Percentiles rank a stretch among this genome's conserved stretches.
phyloP scores from a whole-genome alignment of 1,284 basidiomycete genomes.

The Macrocystidia cucumis region DNA sequence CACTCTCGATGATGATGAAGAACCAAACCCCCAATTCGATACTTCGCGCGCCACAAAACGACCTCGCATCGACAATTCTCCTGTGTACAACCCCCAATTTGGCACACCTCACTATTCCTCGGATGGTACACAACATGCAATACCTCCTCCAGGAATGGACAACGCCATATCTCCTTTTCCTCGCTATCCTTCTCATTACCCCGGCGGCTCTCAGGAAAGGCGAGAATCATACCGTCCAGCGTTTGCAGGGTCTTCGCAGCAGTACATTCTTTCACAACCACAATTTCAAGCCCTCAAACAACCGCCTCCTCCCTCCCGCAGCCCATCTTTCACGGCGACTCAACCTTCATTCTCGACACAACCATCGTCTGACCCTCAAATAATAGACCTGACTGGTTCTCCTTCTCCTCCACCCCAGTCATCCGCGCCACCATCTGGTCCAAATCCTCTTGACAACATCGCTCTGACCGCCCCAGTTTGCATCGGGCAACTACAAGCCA shows the following conservation, averaged over 20 bases:
- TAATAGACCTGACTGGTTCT: slow-evolving; percentile 73
- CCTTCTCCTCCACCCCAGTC: slow-evolving; percentile 57
- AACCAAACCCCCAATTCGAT: slow-evolving; percentile 18
- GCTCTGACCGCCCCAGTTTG: slow-evolving; percentile 78
- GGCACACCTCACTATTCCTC: slow-evolving; percentile 9
- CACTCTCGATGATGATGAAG: slow-evolving; percentile 51
- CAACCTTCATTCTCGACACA: slow-evolving; percentile 14
- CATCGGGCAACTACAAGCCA: slow-evolving; percentile 78
- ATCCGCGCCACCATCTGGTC: slow-evolving; percentile 15
- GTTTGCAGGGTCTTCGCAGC: slow-evolving; percentile 32
- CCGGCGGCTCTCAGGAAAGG: slow-evolving; percentile 7
- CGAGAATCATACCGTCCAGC: slow-evolving; percentile 34
- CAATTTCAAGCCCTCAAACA: slow-evolving; percentile 11
- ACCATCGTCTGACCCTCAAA: slow-evolving; percentile 31
- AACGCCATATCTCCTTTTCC: slow-evolving; percentile 13
- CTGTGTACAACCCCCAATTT: slow-evolving; percentile 10
- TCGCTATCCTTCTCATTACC: slow-evolving; percentile 7
- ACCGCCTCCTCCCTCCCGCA: slow-evolving; percentile 11
- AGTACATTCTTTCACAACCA: slow-evolving; percentile 17
- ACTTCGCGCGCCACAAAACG: slow-evolving; percentile 29
- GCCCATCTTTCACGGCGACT: slow-evolving; percentile 15
- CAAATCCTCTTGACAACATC: slow-evolving; percentile 40
- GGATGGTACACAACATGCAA: slow-evolving; percentile 5
- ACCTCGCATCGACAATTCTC: slow-evolving; percentile 26
- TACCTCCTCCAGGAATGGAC: slow-evolving; percentile 3